Base-by-base conservation (phyloP, 163 green algal genomes). In the Chlorella variabilis region DNA sequence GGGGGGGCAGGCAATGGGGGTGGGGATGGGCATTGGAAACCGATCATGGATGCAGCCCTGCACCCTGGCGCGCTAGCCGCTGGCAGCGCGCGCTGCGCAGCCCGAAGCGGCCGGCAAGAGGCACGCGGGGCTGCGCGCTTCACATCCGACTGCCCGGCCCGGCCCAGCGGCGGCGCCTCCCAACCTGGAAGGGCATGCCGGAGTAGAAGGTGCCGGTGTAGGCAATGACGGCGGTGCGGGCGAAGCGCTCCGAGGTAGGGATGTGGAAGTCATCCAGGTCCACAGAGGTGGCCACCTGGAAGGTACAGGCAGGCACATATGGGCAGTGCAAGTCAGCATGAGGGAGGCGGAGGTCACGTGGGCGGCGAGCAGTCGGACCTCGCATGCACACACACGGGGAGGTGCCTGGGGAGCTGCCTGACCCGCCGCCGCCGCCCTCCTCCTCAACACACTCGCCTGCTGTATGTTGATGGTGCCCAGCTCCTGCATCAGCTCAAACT, bases 401-500 rank as follows among this genome's bases (percentile, higher is more conserved):
- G 45, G 45, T 15, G 15, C 45, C 45, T 54, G 45, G 45, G 11
- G 11, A 54, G 11, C 11, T 23, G 45, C 15, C 11, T 48, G 59
- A 23, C 67, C 41, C 54, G 33, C 63, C n/a, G 39, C 20, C 21
- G 34, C 36, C 18, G 63, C 63, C 11, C 13, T 31, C 29, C 27
- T 17, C 8, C 61, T 59, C 41, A 18, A 66, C 15, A 54, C 71
- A 17, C 67, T 77, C 78, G 42, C 76, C 81, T 90, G 69, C 81
- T 91, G 69, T 23, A 94, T 87, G 59, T 86, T 91, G 70, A 96
- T 91, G 20, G 88, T 87, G 3, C 92, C 92, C 42, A 96, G 87
- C 78, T 92, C 82, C 70, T 93, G 79, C 63, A 91, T 20, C 38
- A 96, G 59, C 77, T 96, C 92, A 87, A 96, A 94, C 36, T 96